Evolutionary conservation across 768 basidiomycete species (phyloP).

Genomic region (Lactarius pseudohatsudake): DNA sequence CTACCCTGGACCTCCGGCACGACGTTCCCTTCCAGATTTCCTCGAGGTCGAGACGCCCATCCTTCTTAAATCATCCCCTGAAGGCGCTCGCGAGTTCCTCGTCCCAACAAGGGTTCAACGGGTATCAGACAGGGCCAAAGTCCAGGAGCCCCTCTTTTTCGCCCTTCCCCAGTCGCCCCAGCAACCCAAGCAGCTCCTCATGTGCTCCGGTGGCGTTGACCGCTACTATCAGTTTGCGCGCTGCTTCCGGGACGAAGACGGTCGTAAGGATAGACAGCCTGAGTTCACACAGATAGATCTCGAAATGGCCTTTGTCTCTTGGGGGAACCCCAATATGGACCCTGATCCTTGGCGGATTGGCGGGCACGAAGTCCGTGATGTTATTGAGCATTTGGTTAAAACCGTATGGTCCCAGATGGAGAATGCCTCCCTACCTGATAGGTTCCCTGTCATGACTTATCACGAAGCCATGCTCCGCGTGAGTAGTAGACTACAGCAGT

Average conservation of each 20-base stretch:
- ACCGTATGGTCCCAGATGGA: constrained; percentile 75
- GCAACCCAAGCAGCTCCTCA: constrained; percentile 91
- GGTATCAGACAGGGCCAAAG: constrained; percentile 31
- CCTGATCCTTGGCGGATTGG: constrained; percentile 76
- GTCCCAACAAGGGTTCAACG: constrained; percentile 24
- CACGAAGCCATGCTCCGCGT: constrained; percentile 87
- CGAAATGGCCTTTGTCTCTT: constrained; percentile 94
- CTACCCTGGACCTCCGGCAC: constrained; percentile 23
- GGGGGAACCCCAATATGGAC: constrained; percentile 46
- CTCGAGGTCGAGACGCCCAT: constrained; percentile 93
- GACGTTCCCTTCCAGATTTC: constrained; percentile 57
- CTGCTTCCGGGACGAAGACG: constrained; percentile 96
- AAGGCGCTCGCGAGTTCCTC: constrained; percentile 83
- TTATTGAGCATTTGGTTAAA: constrained; percentile 73
- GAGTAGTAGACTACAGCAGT: constrained; percentile 33
- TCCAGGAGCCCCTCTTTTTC: constrained; percentile 61
- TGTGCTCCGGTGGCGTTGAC: constrained; percentile 86
- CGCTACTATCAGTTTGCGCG: constrained; percentile 91
- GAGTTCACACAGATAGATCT: constrained; percentile 97
- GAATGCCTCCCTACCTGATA: constrained; percentile 54
- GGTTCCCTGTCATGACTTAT: constrained; percentile 86
- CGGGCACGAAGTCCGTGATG: constrained; percentile 74
- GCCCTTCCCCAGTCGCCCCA: constrained; percentile 94
- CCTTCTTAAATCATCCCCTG: constrained; percentile 86
- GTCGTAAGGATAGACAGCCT: constrained; percentile 91